Conservation (phyloP, 805 yeast genomes). For the Candida dendrica region DNA sequence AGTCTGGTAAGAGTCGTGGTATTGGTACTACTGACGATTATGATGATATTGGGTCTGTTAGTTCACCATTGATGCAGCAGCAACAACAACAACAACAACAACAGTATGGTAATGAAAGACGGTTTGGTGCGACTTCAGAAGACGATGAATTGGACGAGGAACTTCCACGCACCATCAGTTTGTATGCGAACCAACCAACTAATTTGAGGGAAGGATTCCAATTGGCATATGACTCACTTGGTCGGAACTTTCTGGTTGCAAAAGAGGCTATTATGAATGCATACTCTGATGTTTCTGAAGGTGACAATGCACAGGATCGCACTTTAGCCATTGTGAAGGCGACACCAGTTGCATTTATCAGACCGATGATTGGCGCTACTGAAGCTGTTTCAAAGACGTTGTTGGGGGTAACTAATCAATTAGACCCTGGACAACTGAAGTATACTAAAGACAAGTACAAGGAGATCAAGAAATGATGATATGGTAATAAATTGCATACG, state of each 20-base stretch:
- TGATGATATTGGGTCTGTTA: neutral
- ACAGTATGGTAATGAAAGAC: slow-evolving; percentile 10
- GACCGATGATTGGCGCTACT: slow-evolving; percentile 90
- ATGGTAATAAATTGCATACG: no score
- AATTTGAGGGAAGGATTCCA: slow-evolving; percentile 64
- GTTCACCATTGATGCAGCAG: slow-evolving; percentile 6
- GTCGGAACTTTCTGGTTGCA: slow-evolving; percentile 60
- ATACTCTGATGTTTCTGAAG: slow-evolving; percentile 53
- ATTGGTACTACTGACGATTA: neutral
- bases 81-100: no score
- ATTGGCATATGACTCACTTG: slow-evolving; percentile 69
- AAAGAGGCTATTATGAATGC: slow-evolving; percentile 54
- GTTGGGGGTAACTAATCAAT: slow-evolving; percentile 75
- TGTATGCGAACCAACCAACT: slow-evolving; percentile 80
- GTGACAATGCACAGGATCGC: slow-evolving; percentile 61
- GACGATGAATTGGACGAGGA: slow-evolving; percentile 17
- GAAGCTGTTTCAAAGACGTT: slow-evolving; percentile 81
- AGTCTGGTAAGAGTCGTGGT: neutral
- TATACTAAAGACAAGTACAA: slow-evolving; percentile 66
- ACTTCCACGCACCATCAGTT: slow-evolving; percentile 44
- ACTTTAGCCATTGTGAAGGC: slow-evolving; percentile 62
- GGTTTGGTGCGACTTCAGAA: neutral
- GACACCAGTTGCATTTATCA: slow-evolving; percentile 70
- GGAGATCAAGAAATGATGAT: slow-evolving; percentile 7
- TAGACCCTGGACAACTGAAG: slow-evolving; percentile 57